Base-by-base conservation (phyloP, 352 stramenopile genomes). In the Globisporangium okanoganense region DNA sequence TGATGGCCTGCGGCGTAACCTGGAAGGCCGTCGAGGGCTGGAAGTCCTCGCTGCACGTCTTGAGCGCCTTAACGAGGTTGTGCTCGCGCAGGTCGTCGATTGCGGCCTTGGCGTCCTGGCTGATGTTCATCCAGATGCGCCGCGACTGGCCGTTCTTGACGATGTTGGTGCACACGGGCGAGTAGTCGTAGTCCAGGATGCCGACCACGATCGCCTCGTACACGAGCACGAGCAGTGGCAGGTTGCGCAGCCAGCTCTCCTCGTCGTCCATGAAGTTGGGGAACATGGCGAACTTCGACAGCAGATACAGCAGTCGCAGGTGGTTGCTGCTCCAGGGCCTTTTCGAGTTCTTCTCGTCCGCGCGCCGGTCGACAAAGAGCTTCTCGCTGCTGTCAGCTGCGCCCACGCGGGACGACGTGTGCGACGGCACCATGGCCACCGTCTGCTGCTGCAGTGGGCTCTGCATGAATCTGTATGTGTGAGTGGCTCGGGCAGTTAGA, bases 171-270 rank as follows among this genome's bases (percentile, higher is more conserved):
- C 87, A 98, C 58, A 97, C 88, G 12, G 96, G 96, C 47, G 95
- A 97, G 71, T 99, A 99, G 74, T 99, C 96, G 67, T 97, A 99
- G 65, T 99, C 90, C 24, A 99, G 61, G 0, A 98, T 83, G 45
- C 94, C 82, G 47, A 89, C 74, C 27, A 98, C 92, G 55, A 99
- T 97, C 4, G 92, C 96, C 56, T 99, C 96, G 75, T 99, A 99
- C 33, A 99, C 87, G 40, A 99, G 82, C 55, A 99, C 96, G 43
- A 98, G 85, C 53, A 99, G 66, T 25, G 97, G 92, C 29, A 97
- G 84, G 69, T 98, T 98, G 22, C 95, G 87, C 31, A 99, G 74
- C 96, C 96, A 99, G 65, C 96, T 85, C 67, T 98, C 95, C 40
- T 97, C 94, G 60, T 97, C 85, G 43, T 98, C 91, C 16, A 78